phyloP scores from a whole-genome alignment of 495 filamentous ascomycete genomes.

The Haplographium delicatum region DNA sequence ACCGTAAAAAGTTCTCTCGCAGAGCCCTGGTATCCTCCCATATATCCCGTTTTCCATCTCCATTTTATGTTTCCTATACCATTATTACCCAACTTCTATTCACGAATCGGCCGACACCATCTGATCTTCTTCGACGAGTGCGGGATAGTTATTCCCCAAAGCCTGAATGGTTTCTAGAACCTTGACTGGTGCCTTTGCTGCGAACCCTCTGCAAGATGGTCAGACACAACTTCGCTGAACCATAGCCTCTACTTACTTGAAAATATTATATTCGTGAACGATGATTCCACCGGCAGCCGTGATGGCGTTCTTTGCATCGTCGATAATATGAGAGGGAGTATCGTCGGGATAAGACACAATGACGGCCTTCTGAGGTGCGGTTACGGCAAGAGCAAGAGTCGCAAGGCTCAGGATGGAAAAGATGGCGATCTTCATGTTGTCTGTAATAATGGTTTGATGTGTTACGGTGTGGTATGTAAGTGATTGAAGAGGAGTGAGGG shows the following conservation, averaged over 20 bases:
- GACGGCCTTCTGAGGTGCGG: constrained; percentile 61
- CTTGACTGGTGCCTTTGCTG: constrained; percentile 62
- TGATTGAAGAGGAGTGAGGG: no score
- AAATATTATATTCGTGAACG: constrained; percentile 52
- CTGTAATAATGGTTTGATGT: no score
- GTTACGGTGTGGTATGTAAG: no score
- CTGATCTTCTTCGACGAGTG: constrained; percentile 72
- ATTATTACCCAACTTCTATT: not conserved
- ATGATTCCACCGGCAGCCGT: constrained; percentile 55
- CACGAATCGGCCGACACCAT: constrained; percentile 36
- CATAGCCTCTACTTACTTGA: constrained; percentile 40
- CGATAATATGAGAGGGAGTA: constrained; percentile 64
- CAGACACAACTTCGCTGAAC: not conserved
- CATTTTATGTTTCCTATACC: not conserved
- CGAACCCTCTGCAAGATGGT: constrained; percentile 59
- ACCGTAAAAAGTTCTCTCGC: not conserved
- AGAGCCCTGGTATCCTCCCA: no score
- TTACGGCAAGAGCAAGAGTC: constrained; percentile 45
- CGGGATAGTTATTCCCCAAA: constrained; percentile 56
- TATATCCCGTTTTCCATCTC: not conserved
- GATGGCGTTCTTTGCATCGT: constrained; percentile 66
- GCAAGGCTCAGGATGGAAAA: constrained; percentile 50
- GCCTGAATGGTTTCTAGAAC: constrained; percentile 65
- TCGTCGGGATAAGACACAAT: constrained; percentile 71
- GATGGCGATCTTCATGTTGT: constrained; percentile 24